Percentiles rank a stretch among this genome's conserved stretches.
These are phyloP conservation scores for Limtongia smithiae DNA, from an alignment of 805 yeast species.

Conservation along the genomic window DNA sequence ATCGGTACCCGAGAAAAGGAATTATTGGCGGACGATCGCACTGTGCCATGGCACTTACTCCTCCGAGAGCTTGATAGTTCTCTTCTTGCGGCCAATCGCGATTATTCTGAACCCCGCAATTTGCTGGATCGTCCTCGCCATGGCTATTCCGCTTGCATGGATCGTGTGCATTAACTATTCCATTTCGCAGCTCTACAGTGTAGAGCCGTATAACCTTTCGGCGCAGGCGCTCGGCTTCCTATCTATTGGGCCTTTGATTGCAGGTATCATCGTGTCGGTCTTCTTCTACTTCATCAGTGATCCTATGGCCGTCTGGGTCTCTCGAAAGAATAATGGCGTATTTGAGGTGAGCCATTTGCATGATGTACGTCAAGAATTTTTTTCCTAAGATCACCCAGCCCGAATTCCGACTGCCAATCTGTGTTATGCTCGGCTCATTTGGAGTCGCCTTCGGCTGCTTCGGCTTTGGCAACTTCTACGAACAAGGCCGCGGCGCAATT, in stretches of 20 bases:
- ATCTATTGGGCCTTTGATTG: background rate
- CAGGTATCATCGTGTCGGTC: background rate
- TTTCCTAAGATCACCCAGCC: background rate
- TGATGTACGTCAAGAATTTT: background rate
- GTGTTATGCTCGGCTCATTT: background rate
- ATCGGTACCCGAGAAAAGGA: background rate
- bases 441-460: constrained; percentile 1
- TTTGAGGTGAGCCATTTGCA: background rate
- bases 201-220: background rate
- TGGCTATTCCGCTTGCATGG: constrained; percentile 4
- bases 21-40: background rate
- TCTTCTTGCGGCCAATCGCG: constrained; percentile 1
- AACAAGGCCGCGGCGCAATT: background rate
- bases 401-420: background rate
- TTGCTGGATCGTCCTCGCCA: constrained; percentile 1
- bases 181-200: constrained; percentile 1
- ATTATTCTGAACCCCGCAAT: background rate
- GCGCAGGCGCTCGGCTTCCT: constrained; percentile 1
- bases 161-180: constrained; percentile 3
- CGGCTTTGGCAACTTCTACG: background rate
- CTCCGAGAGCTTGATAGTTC: background rate
- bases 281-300: background rate
- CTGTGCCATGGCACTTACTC: background rate
- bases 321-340: background rate
- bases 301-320: background rate